Base-by-base conservation (phyloP, 2,329 filamentous ascomycete genomes). In the Ophidiomyces ophidiicola region DNA sequence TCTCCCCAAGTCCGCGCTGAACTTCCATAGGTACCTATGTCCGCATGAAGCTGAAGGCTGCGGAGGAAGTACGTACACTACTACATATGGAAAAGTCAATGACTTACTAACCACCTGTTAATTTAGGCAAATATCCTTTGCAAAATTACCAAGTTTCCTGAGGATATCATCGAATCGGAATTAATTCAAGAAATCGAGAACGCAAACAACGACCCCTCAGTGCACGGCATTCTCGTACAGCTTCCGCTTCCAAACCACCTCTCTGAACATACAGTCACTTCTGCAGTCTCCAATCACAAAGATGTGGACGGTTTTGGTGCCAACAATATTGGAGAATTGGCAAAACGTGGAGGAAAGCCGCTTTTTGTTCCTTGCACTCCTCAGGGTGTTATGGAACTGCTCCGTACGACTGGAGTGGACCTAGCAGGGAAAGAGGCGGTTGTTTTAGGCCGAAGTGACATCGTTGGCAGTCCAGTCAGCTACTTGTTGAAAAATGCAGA, bases 11-110 rank as follows among this genome's bases (percentile, higher is more conserved):
- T 18, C 30, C 32, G 21, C 35, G 29, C 31, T 31, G 38, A 36
- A 48, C 61, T 51, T 59, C 52, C 42, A 47, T 54, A 88, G 82
- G 80, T 56, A 96, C 88, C 37, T 98, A 98, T 82, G 88, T 98
- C 64, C 87, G 87, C 66, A 98, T 98, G 90, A 98, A 98, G 70
- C 69, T 94, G 56, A 98, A 94, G 73, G 90, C 90, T 49, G 90
- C 90, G 43, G 71, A 83, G 60, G 90, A 96, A 73, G 82, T 86
- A 68, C 51, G 66, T 48, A 20, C 12, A 5, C 19, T 12, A 7
- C 14, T 14, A 18, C 20, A 18, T 32, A 11, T 31, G 10, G 17
- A 30, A 5, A 12, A 1, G 14, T 26, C 29, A 10, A 20, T 1
- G 17, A 20, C 19, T 35, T 10, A 34, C 44, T 46, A 30, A 46